phyloP scores from a whole-genome alignment of 148 eudicot genomes.

The Rheum nobile region DNA sequence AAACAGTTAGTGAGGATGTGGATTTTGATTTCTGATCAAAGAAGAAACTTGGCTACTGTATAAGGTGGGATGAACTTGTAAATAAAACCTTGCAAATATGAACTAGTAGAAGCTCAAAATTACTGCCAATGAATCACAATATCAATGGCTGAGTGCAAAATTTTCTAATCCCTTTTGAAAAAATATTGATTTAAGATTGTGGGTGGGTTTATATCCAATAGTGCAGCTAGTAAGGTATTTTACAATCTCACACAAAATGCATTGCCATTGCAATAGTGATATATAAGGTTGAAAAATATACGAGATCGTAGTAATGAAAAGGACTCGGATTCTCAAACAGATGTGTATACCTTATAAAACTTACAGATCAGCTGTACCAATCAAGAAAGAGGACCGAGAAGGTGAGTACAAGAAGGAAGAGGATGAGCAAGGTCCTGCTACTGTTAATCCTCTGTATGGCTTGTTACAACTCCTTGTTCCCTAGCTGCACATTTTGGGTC shows the following conservation, averaged over 20 bases:
- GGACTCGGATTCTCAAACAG: neutral
- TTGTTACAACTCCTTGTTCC: constrained; percentile 77
- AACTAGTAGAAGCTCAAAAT: neutral
- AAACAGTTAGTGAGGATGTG: neutral
- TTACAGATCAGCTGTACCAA: constrained; percentile 57
- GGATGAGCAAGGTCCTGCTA: constrained; percentile 84
- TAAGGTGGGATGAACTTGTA: no score
- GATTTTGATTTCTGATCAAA: neutral
- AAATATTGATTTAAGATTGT: no score
- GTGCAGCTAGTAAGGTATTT: no score
- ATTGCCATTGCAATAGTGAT: no score
- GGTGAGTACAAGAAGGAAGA: constrained; percentile 69
- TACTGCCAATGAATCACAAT: neutral
- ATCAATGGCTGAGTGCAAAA: no score
- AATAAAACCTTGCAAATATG: no score
- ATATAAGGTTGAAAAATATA: neutral
- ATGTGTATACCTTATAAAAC: neutral
- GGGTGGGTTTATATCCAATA: no score
- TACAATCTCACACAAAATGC: no score
- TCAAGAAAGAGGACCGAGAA: constrained; percentile 79
- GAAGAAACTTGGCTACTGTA: no score
- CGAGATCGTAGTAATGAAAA: neutral
- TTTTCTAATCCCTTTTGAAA: no score
- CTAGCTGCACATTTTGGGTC: constrained; percentile 73
- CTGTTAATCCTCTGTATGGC: constrained; percentile 84